Base-by-base conservation (phyloP, 371 early-diverging fungal genomes). In the Apophysomyces sp. region DNA sequence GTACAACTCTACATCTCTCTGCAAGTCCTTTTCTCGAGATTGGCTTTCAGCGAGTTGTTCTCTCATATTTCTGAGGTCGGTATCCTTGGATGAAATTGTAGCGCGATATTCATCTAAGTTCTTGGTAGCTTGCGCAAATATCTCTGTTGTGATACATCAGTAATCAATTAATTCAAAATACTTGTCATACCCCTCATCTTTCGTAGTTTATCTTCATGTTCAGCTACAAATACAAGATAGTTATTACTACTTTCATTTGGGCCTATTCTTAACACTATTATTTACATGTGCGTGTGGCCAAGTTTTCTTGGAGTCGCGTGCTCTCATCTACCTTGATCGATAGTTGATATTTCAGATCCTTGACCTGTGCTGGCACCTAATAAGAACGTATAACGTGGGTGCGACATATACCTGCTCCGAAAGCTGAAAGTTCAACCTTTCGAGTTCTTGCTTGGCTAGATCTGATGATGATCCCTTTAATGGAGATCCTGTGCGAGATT, bases 111-210 rank as follows among this genome's bases (percentile, higher is more conserved):
- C 78, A 58, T 83, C 85, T 32, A 87, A 62, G 41, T 76, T 87
- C 55, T 83, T 85, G 36, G 84, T 84, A 28, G 86, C 85, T 34
- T 82, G 85, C 5, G 82, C 84, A 69, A 87, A 87, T 9, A 87
- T 84, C 24, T 76, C 81, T 80, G 16, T 30, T 21, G 0, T 28
- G 40, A 41, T 24, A 49, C 28, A 16, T 2, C 18, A 29, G 4
- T 40, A 1, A 7, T 36, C 9, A 11, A n/a, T n/a, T 37, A n/a
- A 13, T n/a, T n/a, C 3, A 11, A 37, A 37, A 9, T 3, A 3
- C 11, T n/a, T 5, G 11, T 24, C 16, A 18, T 76, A 81, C 81
- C 81, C 71, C 77, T 58, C 82, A 81, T 81, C 57, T 73, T 68
- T 51, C 75, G 78, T 21, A 78, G 28, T 41, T 78, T 81, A 6